Evolutionary conservation across 768 basidiomycete species (phyloP).

Genomic region (Pleurotus ostreatus): DNA sequence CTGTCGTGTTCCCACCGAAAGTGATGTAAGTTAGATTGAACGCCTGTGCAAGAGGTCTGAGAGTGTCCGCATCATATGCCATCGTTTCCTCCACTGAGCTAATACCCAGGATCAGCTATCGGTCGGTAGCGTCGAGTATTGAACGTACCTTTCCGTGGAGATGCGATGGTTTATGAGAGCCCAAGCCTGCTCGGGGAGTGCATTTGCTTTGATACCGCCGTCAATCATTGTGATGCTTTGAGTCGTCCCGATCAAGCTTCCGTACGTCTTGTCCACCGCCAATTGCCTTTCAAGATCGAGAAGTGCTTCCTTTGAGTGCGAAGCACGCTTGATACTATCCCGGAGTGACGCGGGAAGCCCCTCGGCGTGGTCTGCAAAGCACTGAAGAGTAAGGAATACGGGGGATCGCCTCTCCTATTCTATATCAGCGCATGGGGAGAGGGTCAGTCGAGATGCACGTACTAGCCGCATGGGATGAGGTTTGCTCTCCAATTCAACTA

Average conservation of each 20-base stretch:
- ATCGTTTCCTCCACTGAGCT: slow-evolving; percentile 33
- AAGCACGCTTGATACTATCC: slow-evolving; percentile 28
- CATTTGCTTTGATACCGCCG: slow-evolving; percentile 49
- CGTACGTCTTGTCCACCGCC: slow-evolving; percentile 18
- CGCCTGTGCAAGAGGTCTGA: slow-evolving; percentile 28
- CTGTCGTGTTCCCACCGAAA: slow-evolving; percentile 24
- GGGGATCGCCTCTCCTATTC: neutral
- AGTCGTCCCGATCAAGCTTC: slow-evolving; percentile 40
- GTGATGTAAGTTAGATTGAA: slow-evolving; percentile 37
- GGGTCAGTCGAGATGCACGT: neutral
- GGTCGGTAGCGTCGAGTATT: neutral
- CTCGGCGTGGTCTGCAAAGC: slow-evolving; percentile 45
- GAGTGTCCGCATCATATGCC: slow-evolving; percentile 22
- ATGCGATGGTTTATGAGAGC: slow-evolving; percentile 52
- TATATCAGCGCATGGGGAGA: neutral
- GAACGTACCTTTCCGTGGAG: slow-evolving; percentile 32
- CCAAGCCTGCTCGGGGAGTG: slow-evolving; percentile 51
- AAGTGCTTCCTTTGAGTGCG: slow-evolving; percentile 33
- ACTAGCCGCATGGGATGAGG: slow-evolving; percentile 38
- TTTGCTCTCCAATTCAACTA: slow-evolving; percentile 43
- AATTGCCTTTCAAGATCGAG: slow-evolving; percentile 33
- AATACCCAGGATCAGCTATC: neutral
- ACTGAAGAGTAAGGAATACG: slow-evolving; percentile 26
- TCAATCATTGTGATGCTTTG: slow-evolving; percentile 52
- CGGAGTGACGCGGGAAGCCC: slow-evolving; percentile 32